phyloP scores from a whole-genome alignment of 768 basidiomycete species.

The Hemileccinum impolitum region DNA sequence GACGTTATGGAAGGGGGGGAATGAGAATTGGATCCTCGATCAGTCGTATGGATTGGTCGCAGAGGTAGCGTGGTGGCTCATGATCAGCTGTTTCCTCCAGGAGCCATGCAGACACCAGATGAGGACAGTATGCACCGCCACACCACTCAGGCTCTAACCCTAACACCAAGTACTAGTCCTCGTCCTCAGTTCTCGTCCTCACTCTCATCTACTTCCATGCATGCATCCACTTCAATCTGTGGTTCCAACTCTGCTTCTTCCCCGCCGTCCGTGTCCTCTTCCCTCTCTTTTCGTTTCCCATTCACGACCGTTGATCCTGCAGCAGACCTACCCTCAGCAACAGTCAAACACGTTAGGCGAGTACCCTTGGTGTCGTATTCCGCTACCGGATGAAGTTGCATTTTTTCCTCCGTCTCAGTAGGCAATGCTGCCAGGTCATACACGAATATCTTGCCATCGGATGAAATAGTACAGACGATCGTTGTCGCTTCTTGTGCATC shows the following conservation, averaged over 20 bases:
- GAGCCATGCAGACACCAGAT: no score
- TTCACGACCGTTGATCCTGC: conserved; percentile 14
- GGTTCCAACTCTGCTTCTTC: conserved; percentile 32
- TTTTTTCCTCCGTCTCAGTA: conserved; percentile 12
- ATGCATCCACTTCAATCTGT: conserved; percentile 7
- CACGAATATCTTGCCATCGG: conserved; percentile 81
- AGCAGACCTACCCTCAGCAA: conserved; percentile 49
- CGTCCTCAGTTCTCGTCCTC: conserved; percentile 4
- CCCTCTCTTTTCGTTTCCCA: conserved; percentile 38
- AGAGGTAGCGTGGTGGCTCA: no score
- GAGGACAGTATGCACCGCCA: no score
- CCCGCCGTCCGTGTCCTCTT: conserved; percentile 29
- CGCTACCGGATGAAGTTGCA: conserved; percentile 52
- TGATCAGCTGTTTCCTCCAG: no score
- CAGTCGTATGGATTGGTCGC: no score
- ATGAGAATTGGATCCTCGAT: no score
- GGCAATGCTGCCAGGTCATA: conserved; percentile 65
- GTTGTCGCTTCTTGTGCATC: conserved; percentile 45
- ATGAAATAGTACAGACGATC: conserved; percentile 75
- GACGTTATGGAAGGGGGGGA: no score
- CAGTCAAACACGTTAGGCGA: conserved; percentile 70
- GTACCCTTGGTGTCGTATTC: conserved; percentile 84
- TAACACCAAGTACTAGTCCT: no score
- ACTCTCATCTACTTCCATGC: conserved; percentile 22
- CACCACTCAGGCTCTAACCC: no score